Conservation (phyloP, 345 rosid species). For the Eutrema yunnanense region DNA sequence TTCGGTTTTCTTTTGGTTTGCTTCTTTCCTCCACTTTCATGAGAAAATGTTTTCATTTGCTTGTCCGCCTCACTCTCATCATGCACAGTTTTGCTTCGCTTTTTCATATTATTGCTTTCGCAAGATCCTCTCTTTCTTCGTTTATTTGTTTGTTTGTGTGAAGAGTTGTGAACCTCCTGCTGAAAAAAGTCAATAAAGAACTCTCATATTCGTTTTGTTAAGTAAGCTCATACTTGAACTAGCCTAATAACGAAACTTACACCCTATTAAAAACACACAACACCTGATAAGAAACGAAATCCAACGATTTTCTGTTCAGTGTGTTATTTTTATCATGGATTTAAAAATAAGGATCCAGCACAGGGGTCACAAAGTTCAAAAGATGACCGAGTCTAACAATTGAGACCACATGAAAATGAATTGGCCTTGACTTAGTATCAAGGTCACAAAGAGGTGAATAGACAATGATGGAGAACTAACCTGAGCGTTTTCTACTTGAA, state of each 20-base stretch:
- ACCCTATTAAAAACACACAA: not conserved
- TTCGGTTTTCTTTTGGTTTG: not conserved
- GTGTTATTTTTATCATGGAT: not conserved
- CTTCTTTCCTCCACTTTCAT: conserved; percentile 25
- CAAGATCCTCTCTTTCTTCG: conserved; percentile 4
- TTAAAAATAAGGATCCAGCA: not conserved
- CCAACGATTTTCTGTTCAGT: not conserved
- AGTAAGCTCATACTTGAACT: not conserved
- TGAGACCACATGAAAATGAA: conserved; percentile 7
- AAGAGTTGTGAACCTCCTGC: conserved; percentile 36
- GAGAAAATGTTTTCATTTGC: not conserved
- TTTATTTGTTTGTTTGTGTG: conserved; percentile 20
- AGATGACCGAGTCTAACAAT: not conserved
- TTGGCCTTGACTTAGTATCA: not conserved
- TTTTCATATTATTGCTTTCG: conserved; percentile 11
- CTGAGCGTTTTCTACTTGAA: conserved; percentile 15
- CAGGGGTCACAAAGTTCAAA: not conserved
- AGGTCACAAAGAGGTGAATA: not conserved
- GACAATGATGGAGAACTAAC: conserved; percentile 15
- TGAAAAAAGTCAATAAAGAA: conserved; percentile 15
- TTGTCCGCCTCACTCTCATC: not conserved
- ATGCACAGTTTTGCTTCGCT: conserved; percentile 21
- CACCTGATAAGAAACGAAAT: not conserved
- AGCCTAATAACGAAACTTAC: not conserved
- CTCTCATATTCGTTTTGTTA: not conserved